A percentile compares a stretch with the other conserved stretches of the same genome.
These are phyloP conservation scores for Phyllosticta paracitricarpa DNA, from an alignment of 2,329 filamentous ascomycete genomes.

Conservation along the genomic window DNA sequence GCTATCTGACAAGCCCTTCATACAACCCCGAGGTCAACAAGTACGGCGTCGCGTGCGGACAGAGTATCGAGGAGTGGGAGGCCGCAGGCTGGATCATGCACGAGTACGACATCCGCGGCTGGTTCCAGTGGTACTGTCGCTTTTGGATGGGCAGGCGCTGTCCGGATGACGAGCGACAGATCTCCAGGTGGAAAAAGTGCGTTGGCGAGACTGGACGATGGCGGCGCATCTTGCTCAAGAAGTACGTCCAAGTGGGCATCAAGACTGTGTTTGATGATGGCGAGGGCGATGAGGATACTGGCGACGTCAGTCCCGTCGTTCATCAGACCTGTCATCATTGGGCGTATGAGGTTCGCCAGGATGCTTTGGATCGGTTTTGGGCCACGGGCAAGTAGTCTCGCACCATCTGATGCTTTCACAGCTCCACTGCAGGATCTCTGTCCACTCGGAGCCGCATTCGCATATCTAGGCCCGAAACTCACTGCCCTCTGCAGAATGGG, in stretches of 20 bases:
- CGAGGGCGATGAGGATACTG: slow-evolving; percentile 24
- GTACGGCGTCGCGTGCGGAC: slow-evolving; percentile 43
- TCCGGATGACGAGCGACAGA: slow-evolving; percentile 43
- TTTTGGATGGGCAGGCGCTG: slow-evolving; percentile 43
- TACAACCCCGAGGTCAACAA: slow-evolving; percentile 45
- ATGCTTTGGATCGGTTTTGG: slow-evolving; percentile 42
- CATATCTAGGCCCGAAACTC: too few relatives aligned
- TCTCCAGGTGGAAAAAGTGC: slow-evolving; percentile 43
- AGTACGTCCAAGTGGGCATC: slow-evolving; percentile 39
- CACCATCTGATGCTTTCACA: not conserved
- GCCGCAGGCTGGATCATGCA: slow-evolving; percentile 46
- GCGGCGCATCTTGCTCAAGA: slow-evolving; percentile 42
- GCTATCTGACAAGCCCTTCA: slow-evolving; percentile 29
- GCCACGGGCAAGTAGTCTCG: slow-evolving; percentile 10
- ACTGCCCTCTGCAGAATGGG: too few relatives aligned
- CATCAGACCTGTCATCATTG: slow-evolving; percentile 50
- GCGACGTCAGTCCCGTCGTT: slow-evolving; percentile 44
- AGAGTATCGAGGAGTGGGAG: slow-evolving; percentile 48
- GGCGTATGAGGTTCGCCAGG: slow-evolving; percentile 44
- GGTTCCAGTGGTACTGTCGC: slow-evolving; percentile 49
- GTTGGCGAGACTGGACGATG: slow-evolving; percentile 43
- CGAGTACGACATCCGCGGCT: slow-evolving; percentile 43
- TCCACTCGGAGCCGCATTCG: too few relatives aligned
- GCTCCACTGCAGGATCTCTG: too few relatives aligned
- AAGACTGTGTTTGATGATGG: slow-evolving; percentile 39